These are phyloP conservation scores for Amoebophrya sp. DNA, from an alignment of 169 alveolate species.

Conservation along the genomic window DNA sequence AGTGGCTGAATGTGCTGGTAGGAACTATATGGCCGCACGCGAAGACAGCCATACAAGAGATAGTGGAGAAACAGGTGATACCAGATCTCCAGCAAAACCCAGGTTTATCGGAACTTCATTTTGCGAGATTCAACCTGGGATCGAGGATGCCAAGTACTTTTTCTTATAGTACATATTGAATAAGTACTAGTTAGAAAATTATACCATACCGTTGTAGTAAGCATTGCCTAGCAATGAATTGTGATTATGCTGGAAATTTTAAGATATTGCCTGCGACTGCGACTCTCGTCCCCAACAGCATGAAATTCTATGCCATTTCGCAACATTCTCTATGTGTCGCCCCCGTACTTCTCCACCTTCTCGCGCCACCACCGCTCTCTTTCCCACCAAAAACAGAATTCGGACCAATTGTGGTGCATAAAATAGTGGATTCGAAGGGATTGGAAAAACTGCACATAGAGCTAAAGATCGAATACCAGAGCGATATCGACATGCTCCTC, in stretches of 20 bases:
- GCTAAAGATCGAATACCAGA: background rate
- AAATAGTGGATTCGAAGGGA: background rate
- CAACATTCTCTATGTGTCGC: no score
- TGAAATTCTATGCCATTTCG: no score
- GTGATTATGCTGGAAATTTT: no score
- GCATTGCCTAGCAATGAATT: no score
- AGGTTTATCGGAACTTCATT: background rate
- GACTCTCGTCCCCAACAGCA: no score
- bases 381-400: no score
- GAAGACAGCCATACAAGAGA: background rate
- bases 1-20: background rate
- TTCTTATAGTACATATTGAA: no score
- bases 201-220: no score
- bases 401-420: background rate
- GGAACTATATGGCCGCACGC: constrained; percentile 7
- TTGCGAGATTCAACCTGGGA: background rate
- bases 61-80: background rate
- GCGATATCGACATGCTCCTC: background rate
- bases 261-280: no score
- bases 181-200: no score
- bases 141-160: background rate
- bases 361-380: no score
- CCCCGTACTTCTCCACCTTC: no score
- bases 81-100: background rate
- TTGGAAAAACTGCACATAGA: background rate